Evolutionary conservation across 768 basidiomycete species (phyloP).

Genomic region (Xerocomellus chrysenteron): DNA sequence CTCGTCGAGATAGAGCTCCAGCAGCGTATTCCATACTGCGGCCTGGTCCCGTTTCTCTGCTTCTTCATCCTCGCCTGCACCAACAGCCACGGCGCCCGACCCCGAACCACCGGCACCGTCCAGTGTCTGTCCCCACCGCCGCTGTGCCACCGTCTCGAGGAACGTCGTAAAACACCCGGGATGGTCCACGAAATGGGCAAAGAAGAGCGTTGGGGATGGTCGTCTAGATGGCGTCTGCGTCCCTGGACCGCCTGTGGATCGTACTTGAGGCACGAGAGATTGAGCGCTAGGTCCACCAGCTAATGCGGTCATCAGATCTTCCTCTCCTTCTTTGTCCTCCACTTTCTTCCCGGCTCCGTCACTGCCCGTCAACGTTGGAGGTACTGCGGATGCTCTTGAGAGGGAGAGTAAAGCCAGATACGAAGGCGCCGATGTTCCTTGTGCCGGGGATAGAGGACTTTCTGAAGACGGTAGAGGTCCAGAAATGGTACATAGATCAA

Average conservation of each 20-base stretch:
- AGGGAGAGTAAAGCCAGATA: conserved; percentile 82
- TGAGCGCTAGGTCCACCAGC: conserved; percentile 31
- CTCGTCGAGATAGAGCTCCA: conserved; percentile 84
- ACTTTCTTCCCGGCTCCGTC: conserved; percentile 23
- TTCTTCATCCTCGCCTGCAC: conserved; percentile 41
- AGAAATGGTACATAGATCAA: conserved; percentile 83
- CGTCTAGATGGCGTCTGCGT: conserved; percentile 42
- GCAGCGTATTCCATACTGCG: conserved; percentile 92
- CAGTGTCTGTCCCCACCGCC: conserved; percentile 78
- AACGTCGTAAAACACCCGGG: conserved; percentile 80
- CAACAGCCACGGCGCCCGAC: conserved; percentile 6
- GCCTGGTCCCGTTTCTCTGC: conserved; percentile 67
- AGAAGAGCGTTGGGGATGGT: conserved; percentile 84
- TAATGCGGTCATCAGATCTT: conserved; percentile 14
- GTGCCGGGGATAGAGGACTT: conserved; percentile 20
- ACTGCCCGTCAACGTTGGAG: conserved; percentile 39
- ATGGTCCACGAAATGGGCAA: conserved; percentile 93
- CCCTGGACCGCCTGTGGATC: conserved; percentile 6
- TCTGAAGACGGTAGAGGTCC: conserved; percentile 42
- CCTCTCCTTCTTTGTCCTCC: conserved; percentile 17
- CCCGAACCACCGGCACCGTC: conserved; percentile 33
- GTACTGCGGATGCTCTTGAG: conserved; percentile 51
- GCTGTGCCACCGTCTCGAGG: conserved; percentile 79
- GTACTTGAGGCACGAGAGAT: conserved; percentile 6
- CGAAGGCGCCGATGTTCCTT: conserved; percentile 45